Evolutionary conservation across 2,329 filamentous ascomycete genomes (phyloP), one percentile per base, ranked within the genome.

Genomic region (Ophioceras dolichostomum): DNA sequence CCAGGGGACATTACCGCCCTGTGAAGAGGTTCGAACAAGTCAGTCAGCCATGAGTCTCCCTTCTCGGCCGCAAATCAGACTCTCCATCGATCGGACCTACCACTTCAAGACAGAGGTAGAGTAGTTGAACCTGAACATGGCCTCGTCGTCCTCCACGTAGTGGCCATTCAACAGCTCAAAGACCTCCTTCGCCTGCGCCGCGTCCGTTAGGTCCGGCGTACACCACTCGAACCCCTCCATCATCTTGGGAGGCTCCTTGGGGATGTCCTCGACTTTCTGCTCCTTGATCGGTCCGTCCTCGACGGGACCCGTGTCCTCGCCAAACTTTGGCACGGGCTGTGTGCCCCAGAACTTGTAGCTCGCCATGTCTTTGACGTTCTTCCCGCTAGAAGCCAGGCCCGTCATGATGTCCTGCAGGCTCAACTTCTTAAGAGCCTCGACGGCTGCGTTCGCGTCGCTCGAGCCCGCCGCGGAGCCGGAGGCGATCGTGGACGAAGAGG

Each of bases 301-400:
- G 34, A 67, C 61, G 12, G 52, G 49, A 8, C 22, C 22, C 12
- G 22, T 26, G 41, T 67, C 59, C 56, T 79, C 65, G 50, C 73
- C 79, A 53, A 96, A 94, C 52, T 79, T 80, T 36, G 84, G 83
- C 41, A 98, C 91, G 1, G 91, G 91, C 59, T 98, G 91, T 33
- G 91, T 98, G 58, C 86, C 79, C 91, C 91, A 98, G 65, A 98
- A 98, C 62, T 94, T 95, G 70, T 96, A 95, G 41, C 80, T 84
- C 6, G 81, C 87, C 86, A 95, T 94, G 54, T 95, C 88, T 65
- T 94, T 95, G 49, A 77, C 79, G 52, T 94, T 94, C 69, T 91
- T 93, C 39, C 83, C 83, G 43, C 75, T 78, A 7, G 84, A 68
- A 13, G 87, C 81, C 50, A 84, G 59, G 0, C 81, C 80, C 1